phyloP scores from a whole-genome alignment of 495 filamentous ascomycete species.

The Venustampulla echinocandica region DNA sequence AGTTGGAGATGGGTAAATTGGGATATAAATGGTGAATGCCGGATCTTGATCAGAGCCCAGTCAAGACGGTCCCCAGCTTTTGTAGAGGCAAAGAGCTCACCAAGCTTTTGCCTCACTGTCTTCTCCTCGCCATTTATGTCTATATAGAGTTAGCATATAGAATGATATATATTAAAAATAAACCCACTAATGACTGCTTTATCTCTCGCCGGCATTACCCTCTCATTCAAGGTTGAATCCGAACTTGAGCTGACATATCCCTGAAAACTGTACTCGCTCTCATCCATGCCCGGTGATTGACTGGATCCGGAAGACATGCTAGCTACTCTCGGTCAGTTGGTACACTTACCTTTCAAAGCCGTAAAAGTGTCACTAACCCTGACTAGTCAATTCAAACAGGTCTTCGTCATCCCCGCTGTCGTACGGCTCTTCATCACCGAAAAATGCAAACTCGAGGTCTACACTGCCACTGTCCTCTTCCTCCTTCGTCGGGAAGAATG shows the following conservation, averaged over 20 bases:
- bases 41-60: background rate
- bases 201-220: background rate
- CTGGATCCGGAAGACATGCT: slow-evolving; percentile 1
- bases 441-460: background rate
- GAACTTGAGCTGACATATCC: slow-evolving; percentile 1
- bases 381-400: background rate
- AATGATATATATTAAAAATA: background rate
- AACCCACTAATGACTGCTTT: background rate
- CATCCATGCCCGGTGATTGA: slow-evolving; percentile 1
- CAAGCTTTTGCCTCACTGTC: background rate
- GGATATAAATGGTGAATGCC: background rate
- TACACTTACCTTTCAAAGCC: background rate
- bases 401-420: background rate
- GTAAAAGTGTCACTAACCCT: background rate
- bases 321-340: background rate
- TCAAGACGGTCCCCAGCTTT: slow-evolving; percentile 1
- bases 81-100: background rate
- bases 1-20: background rate
- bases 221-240: background rate
- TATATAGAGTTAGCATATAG: background rate
- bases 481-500: slow-evolving; percentile 1
- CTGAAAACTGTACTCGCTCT: background rate
- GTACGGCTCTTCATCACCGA: background rate
- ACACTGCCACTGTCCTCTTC: background rate
- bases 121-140: background rate